Conservation (phyloP, 2,329 filamentous ascomycete species). For the Aspergillus versicolor region DNA sequence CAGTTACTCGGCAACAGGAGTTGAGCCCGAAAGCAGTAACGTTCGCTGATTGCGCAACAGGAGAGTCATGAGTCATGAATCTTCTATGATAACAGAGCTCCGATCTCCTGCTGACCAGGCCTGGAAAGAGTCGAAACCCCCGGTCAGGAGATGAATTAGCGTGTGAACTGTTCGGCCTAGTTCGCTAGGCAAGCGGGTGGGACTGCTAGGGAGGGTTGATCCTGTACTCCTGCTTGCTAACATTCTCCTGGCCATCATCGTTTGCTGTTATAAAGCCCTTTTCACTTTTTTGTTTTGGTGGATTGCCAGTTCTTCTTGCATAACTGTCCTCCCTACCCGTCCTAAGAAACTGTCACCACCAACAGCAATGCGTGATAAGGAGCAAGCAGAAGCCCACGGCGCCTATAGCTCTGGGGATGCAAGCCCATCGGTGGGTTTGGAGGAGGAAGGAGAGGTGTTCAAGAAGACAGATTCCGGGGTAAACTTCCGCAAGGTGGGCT, state of each 20-base stretch:
- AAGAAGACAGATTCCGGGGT: constrained; percentile 48
- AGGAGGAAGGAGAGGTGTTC: constrained; percentile 50
- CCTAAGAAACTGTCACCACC: too few species aligned
- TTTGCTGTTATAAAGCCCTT: neutral
- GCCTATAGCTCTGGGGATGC: neutral
- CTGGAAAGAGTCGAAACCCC: neutral
- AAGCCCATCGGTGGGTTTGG: neutral
- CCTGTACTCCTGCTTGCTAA: neutral
- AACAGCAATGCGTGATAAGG: neutral
- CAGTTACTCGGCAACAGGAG: too few species aligned
- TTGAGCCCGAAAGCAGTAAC: too few species aligned
- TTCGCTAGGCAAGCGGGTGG: neutral
- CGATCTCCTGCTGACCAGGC: neutral
- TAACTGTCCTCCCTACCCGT: neutral
- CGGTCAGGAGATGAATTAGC: neutral
- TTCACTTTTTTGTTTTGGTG: neutral
- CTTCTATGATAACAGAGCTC: neutral
- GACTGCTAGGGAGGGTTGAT: neutral
- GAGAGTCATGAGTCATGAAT: too few species aligned
- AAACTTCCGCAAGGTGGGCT: constrained; percentile 55
- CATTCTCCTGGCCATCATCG: neutral
- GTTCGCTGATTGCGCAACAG: too few species aligned
- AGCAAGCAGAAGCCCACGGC: neutral
- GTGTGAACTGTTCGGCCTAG: neutral
- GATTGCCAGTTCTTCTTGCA: neutral